Conservation (phyloP, 2,329 filamentous ascomycete genomes). For the Westerdykella sp. region DNA sequence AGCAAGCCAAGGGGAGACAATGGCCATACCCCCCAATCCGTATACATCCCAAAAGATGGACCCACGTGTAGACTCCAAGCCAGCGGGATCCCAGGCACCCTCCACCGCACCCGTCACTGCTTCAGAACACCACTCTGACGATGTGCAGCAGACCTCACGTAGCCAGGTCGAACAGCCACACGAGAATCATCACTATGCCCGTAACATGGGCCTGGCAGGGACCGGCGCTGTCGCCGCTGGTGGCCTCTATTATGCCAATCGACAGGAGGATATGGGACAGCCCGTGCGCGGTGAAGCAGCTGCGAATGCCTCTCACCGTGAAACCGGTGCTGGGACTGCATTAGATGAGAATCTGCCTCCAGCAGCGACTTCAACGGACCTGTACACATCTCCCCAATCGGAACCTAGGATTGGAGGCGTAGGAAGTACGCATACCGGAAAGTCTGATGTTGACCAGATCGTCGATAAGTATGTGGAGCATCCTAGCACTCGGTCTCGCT, state of each 20-base stretch:
- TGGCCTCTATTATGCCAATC: constrained; percentile 4
- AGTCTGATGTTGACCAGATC: no score
- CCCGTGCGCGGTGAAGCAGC: no score
- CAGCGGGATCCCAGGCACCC: constrained; percentile 1
- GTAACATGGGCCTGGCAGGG: constrained; percentile 16
- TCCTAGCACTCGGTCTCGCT: constrained; percentile 22
- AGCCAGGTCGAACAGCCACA: constrained; percentile 1
- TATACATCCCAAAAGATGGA: constrained; percentile 24
- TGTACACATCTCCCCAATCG: no score
- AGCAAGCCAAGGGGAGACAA: constrained; percentile 3
- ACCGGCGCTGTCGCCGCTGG: constrained; percentile 14
- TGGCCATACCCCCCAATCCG: constrained; percentile 17
- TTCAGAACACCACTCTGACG: background rate
- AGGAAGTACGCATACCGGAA: no score
- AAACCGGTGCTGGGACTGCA: no score
- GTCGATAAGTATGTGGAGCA: constrained; percentile 19
- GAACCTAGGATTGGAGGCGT: no score
- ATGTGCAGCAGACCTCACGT: background rate
- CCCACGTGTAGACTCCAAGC: constrained; percentile 19
- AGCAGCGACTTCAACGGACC: no score
- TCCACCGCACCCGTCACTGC: no score
- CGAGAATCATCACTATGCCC: constrained; percentile 21
- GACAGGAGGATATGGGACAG: constrained; percentile 1
- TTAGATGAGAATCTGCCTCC: no score
- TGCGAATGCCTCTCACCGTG: no score